phyloP scores from a whole-genome alignment of 352 stramenopile genomes.

The Phytopythium aichiense region DNA sequence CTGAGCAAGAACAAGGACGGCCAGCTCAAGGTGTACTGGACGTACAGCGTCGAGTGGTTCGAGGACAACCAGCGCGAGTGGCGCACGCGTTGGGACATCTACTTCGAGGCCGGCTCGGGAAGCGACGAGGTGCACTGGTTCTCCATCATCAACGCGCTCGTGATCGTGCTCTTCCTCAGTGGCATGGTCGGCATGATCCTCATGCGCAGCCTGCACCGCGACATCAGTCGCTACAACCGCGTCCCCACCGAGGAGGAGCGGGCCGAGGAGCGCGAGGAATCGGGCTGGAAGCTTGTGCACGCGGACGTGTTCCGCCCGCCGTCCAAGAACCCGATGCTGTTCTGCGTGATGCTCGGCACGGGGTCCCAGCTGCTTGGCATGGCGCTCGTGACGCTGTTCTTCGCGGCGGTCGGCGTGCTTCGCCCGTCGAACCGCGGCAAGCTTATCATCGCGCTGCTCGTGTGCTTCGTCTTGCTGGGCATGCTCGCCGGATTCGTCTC shows the following conservation, averaged over 20 bases:
- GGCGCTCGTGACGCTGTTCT: slow-evolving; percentile 95
- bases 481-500: slow-evolving; percentile 95
- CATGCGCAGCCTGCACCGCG: slow-evolving; percentile 96
- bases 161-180: slow-evolving; percentile 99
- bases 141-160: slow-evolving; percentile 98
- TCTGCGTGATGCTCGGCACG: slow-evolving; percentile 96
- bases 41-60: slow-evolving; percentile 98
- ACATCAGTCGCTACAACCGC: slow-evolving; percentile 98
- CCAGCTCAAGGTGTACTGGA: slow-evolving; percentile 90
- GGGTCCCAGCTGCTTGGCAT: slow-evolving; percentile 97
- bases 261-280: slow-evolving; percentile 97
- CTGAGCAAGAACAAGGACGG: slow-evolving; percentile 79
- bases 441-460: slow-evolving; percentile 96
- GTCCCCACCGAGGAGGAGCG: slow-evolving; percentile 95
- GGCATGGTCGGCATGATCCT: slow-evolving; percentile 99
- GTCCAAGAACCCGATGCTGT: slow-evolving; percentile 93
- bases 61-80: slow-evolving; percentile 94
- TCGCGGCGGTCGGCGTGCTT: slow-evolving; percentile 96
- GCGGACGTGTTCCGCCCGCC: slow-evolving; percentile 99
- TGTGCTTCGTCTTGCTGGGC: slow-evolving; percentile 97
- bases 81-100: slow-evolving; percentile 99
- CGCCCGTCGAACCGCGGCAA: slow-evolving; percentile 96
- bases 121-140: slow-evolving; percentile 99
- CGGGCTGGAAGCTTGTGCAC: slow-evolving; percentile 99
- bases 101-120: slow-evolving; percentile 90